These are phyloP conservation scores for Trichosanthes truncata DNA, from an alignment of 306 rosid genomes.

Conservation along the genomic window DNA sequence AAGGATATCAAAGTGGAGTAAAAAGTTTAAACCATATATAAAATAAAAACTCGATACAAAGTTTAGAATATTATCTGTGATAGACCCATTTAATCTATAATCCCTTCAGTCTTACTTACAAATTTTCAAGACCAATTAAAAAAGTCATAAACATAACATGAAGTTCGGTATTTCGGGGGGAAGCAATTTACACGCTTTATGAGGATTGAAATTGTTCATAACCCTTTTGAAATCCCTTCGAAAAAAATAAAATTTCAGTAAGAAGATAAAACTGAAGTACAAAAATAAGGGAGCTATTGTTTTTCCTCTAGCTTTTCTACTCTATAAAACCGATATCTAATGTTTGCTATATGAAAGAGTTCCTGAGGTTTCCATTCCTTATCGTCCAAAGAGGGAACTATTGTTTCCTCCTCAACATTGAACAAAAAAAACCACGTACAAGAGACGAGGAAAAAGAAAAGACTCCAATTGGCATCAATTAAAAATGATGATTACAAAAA, in stretches of 20 bases:
- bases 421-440: background rate
- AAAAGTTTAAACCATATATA: background rate
- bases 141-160: too few species aligned
- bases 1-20: background rate
- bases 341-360: background rate
- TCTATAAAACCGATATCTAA: background rate
- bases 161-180: too few species aligned
- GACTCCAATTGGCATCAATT: background rate
- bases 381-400: background rate
- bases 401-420: background rate
- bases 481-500: background rate
- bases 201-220: too few species aligned
- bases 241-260: too few species aligned
- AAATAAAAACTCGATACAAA: background rate
- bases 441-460: background rate
- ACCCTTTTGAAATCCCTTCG: too few species aligned
- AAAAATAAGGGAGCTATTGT: too few species aligned
- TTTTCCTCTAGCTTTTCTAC: background rate
- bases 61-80: background rate
- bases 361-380: background rate
- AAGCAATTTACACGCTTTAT: too few species aligned
- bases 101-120: background rate
- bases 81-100: background rate
- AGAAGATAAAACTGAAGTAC: too few species aligned
- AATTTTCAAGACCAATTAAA: background rate